Conservation (phyloP, 805 yeast species). For the Teunomyces cretensis region DNA sequence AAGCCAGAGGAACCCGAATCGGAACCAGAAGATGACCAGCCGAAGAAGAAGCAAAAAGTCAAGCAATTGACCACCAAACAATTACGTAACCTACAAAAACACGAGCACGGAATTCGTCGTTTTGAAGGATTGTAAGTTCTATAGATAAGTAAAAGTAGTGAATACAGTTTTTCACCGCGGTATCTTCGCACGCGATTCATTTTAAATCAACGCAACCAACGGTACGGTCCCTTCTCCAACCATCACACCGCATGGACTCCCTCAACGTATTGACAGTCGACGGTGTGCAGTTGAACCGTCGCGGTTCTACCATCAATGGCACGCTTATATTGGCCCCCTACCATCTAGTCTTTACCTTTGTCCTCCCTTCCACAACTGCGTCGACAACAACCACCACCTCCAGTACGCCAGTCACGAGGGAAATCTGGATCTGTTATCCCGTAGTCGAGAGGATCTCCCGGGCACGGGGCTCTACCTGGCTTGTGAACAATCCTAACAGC, state of each 20-base stretch:
- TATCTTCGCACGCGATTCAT: background rate
- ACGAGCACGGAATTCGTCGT: constrained; percentile 62
- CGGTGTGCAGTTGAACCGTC: constrained; percentile 35
- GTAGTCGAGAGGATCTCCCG: constrained; percentile 64
- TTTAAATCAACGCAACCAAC: background rate
- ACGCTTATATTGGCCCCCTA: constrained; percentile 34
- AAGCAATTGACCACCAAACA: constrained; percentile 43
- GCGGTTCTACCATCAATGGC: constrained; percentile 39
- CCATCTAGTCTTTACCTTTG: constrained; percentile 41
- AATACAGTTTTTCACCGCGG: too few relatives aligned
- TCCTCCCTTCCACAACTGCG: constrained; percentile 6
- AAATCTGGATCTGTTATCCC: constrained; percentile 92
- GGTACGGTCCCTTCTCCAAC: background rate
- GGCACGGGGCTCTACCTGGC: constrained; percentile 52
- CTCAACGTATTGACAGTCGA: constrained; percentile 25
- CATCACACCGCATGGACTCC: background rate
- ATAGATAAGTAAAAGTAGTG: background rate
- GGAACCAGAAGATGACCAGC: background rate
- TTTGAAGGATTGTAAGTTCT: constrained; percentile 56
- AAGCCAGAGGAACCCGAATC: constrained; percentile 17
- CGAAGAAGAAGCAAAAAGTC: constrained; percentile 30
- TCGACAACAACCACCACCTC: background rate
- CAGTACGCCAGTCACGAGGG: constrained; percentile 39
- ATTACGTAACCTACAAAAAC: constrained; percentile 46
- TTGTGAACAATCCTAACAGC: constrained; percentile 9